These are phyloP conservation scores for Aureobasidium sp. DNA, from an alignment of 2,329 filamentous ascomycete genomes.

Conservation along the genomic window DNA sequence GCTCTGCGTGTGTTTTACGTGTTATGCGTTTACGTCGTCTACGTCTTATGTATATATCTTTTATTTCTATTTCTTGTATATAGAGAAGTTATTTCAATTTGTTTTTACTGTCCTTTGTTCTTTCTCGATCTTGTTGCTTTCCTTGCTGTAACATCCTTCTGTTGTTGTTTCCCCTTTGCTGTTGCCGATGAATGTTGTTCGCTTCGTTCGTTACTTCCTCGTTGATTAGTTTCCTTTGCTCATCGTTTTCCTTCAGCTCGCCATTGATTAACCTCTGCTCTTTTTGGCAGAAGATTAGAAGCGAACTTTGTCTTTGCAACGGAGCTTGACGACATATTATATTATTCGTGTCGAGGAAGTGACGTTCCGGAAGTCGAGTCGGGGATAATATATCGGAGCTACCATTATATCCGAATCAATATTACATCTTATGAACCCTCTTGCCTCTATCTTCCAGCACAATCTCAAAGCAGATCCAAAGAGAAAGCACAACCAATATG, in stretches of 20 bases:
- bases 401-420: neutral
- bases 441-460: neutral
- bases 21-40: neutral
- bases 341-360: neutral
- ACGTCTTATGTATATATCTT: constrained; percentile 1
- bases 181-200: too few relatives aligned
- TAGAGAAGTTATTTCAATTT: constrained; percentile 14
- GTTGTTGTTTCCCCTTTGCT: too few relatives aligned
- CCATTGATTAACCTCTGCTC: too few relatives aligned
- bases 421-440: neutral
- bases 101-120: neutral
- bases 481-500: neutral
- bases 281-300: neutral
- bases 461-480: neutral
- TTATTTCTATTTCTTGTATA: neutral
- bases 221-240: too few relatives aligned
- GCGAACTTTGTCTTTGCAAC: neutral
- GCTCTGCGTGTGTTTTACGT: constrained; percentile 4
- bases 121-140: neutral
- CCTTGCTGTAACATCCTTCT: too few relatives aligned
- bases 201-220: too few relatives aligned
- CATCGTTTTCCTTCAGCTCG: too few relatives aligned
- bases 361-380: neutral
- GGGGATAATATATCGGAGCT: neutral
- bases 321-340: neutral